Conservation (phyloP, 169 alveolate genomes). For the Plasmodium knowlesi region DNA sequence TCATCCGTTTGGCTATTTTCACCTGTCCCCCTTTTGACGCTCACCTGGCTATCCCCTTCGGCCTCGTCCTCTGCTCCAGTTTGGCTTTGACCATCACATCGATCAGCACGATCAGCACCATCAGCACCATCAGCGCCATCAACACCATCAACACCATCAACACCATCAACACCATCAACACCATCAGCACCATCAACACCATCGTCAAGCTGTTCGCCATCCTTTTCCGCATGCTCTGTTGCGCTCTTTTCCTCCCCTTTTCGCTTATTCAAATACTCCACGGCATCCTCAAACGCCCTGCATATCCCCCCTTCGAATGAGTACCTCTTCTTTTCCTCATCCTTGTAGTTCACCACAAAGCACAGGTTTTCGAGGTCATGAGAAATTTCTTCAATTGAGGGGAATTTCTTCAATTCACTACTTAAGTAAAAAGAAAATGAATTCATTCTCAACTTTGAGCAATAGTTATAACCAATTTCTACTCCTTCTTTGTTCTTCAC, state of each 20-base stretch:
- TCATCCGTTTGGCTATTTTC: not conserved
- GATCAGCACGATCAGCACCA: not conserved
- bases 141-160: not conserved
- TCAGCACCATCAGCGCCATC: not conserved
- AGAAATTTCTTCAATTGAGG: slow-evolving; percentile 47
- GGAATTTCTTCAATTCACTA: slow-evolving; percentile 54
- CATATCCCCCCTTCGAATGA: slow-evolving; percentile 64
- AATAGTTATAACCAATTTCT: slow-evolving; percentile 67
- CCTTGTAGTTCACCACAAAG: slow-evolving; percentile 21
- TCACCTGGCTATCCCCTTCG: not conserved
- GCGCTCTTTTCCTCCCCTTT: slow-evolving; percentile 34
- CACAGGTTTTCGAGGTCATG: slow-evolving; percentile 19
- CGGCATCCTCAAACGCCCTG: slow-evolving; percentile 25
- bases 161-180: no score
- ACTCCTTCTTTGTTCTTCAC: slow-evolving; percentile 68
- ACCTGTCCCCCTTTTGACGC: not conserved
- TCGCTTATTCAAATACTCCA: slow-evolving; percentile 44
- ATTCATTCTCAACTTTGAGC: slow-evolving; percentile 4
- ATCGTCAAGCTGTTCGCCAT: not conserved
- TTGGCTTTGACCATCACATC: not conserved
- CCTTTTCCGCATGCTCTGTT: not conserved
- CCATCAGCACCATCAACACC: not conserved
- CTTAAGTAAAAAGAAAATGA: slow-evolving; percentile 39
- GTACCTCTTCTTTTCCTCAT: slow-evolving; percentile 14
- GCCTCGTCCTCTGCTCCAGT: not conserved